Evolutionary conservation across 2,329 filamentous ascomycete species (phyloP).

Genomic region (Bipolaris gigantea): DNA sequence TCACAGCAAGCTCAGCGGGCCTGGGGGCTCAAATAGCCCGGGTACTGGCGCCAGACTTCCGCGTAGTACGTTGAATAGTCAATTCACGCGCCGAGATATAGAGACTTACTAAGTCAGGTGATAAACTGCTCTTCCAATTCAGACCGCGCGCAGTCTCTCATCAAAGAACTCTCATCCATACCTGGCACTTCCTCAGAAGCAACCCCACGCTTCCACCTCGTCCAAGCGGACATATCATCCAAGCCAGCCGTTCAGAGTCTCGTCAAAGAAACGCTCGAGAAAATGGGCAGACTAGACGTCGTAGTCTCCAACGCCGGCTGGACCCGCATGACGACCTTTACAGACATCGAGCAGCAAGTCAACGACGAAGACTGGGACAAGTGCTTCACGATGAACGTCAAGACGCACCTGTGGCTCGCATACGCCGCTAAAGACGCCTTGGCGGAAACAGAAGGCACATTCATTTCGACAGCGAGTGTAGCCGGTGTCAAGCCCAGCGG

Average conservation of each 20-base stretch:
- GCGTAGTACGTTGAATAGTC: conserved; percentile 43
- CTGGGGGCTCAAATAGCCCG: conserved; percentile 53
- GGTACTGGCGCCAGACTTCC: conserved; percentile 51
- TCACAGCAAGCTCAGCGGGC: conserved; percentile 54
- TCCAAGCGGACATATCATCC: conserved; percentile 52
- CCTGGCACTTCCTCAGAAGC: conserved; percentile 32
- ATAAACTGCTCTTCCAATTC: conserved; percentile 54
- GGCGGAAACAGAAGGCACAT: conserved; percentile 61
- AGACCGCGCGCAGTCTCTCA: conserved; percentile 44
- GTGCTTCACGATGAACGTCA: conserved; percentile 66
- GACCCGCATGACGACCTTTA: conserved; percentile 63
- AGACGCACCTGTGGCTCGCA: conserved; percentile 55
- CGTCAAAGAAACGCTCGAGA: conserved; percentile 48
- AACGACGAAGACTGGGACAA: conserved; percentile 66
- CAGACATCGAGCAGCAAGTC: conserved; percentile 60
- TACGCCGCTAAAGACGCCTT: conserved; percentile 62
- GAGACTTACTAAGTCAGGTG: conserved; percentile 34
- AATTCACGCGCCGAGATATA: not conserved
- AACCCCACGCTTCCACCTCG: conserved; percentile 46
- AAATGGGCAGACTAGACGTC: conserved; percentile 53
- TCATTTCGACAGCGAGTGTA: conserved; percentile 66
- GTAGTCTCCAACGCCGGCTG: conserved; percentile 60
- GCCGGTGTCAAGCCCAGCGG: conserved; percentile 67
- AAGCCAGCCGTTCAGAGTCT: conserved; percentile 48
- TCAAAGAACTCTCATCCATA: conserved; percentile 48